phyloP scores from a whole-genome alignment of 441 rosid species.

The Gossypium gossypioides region DNA sequence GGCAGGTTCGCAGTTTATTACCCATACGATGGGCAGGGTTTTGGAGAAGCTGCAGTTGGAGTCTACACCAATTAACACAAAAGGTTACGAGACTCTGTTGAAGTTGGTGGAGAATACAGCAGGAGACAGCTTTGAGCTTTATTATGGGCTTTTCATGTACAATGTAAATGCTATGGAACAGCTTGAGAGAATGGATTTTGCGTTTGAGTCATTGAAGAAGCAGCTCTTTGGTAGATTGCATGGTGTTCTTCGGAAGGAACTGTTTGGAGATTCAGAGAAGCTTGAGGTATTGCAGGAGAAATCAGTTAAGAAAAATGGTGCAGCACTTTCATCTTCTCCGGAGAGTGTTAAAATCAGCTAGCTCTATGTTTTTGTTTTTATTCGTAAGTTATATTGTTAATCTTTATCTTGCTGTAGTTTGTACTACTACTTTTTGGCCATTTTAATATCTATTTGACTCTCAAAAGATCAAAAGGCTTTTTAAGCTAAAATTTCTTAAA shows the following conservation, averaged over 20 bases:
- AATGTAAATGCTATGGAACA: slow-evolving; percentile 64
- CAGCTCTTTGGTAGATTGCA: slow-evolving; percentile 47
- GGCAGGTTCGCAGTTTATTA: slow-evolving; percentile 64
- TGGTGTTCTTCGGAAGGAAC: slow-evolving; percentile 34
- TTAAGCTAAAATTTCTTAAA: not conserved
- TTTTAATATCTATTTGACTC: not conserved
- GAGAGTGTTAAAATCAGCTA: slow-evolving; percentile 12
- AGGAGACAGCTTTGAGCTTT: slow-evolving; percentile 59
- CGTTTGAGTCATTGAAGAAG: slow-evolving; percentile 53
- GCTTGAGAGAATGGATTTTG: slow-evolving; percentile 44
- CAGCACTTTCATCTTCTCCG: slow-evolving; percentile 16
- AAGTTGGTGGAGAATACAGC: slow-evolving; percentile 52
- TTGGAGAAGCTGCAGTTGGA: slow-evolving; percentile 43
- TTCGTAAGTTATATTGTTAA: slow-evolving; percentile 8
- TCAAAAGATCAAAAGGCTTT: not conserved
- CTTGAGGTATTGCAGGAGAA: slow-evolving; percentile 17
- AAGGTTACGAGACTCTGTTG: slow-evolving; percentile 54
- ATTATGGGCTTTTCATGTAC: slow-evolving; percentile 53
- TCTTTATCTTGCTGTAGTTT: not conserved
- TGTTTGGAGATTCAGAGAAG: slow-evolving; percentile 23
- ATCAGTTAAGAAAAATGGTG: slow-evolving; percentile 3
- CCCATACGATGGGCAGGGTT: slow-evolving; percentile 59
- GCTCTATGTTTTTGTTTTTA: not conserved
- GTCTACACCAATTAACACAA: slow-evolving; percentile 45
- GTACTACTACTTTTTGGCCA: not conserved